phyloP scores from a whole-genome alignment of 768 basidiomycete genomes.

The Boletus vermiculosoides region DNA sequence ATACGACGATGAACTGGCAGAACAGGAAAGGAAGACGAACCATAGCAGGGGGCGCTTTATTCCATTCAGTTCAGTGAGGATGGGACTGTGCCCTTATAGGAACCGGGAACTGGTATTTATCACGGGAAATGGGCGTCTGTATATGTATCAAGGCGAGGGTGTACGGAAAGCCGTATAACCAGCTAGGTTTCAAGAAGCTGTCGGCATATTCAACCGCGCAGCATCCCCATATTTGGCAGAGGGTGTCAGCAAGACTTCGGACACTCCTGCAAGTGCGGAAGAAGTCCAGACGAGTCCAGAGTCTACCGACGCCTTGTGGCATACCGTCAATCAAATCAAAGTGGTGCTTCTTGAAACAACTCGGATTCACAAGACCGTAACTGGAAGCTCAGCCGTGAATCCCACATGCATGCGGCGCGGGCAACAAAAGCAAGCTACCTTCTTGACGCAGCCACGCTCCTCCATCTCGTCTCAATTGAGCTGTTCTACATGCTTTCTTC shows the following conservation, averaged over 20 bases:
- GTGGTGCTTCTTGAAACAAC: neutral
- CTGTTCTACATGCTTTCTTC: no score
- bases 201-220: neutral
- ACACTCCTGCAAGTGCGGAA: no score
- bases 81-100: neutral
- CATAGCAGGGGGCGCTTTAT: slow-evolving; percentile 15
- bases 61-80: slow-evolving; percentile 12
- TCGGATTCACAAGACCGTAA: neutral
- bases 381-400: neutral
- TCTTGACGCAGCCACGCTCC: neutral
- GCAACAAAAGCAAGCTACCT: neutral
- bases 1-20: neutral
- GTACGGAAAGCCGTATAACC: neutral
- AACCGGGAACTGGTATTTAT: slow-evolving; percentile 2
- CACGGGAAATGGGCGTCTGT: neutral
- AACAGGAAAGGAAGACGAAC: slow-evolving; percentile 12
- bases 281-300: no score
- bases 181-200: neutral
- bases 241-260: neutral
- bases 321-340: neutral
- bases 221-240: neutral
- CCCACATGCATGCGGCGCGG: slow-evolving; percentile 1
- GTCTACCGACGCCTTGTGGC: no score
- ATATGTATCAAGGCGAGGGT: neutral
- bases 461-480: neutral